phyloP scores from a whole-genome alignment of 768 basidiomycete genomes.

The Mrakia hoshinonis region DNA sequence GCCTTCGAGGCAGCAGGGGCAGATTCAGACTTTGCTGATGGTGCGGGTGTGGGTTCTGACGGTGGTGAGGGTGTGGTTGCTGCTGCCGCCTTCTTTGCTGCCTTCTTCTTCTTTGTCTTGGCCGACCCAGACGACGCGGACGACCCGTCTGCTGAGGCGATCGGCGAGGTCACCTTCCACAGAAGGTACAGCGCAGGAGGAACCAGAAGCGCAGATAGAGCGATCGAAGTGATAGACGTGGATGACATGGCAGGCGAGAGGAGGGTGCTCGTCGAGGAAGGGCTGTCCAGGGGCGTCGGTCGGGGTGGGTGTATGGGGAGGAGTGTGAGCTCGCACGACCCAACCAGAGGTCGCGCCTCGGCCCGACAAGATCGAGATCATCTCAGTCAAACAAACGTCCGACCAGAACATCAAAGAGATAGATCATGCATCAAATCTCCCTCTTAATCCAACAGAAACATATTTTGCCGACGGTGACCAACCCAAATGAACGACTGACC shows the following conservation, averaged over 20 bases:
- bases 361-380: neutral
- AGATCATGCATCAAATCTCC: too few relatives aligned
- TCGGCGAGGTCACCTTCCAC: conserved; percentile 19
- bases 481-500: too few relatives aligned
- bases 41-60: neutral
- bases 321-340: neutral
- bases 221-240: neutral
- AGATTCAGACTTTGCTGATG: neutral
- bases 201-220: neutral
- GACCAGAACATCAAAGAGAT: too few relatives aligned
- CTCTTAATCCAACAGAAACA: too few relatives aligned
- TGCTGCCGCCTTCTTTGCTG: neutral
- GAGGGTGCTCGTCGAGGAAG: neutral
- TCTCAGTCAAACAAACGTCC: neutral
- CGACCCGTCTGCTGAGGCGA: neutral
- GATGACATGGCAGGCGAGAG: neutral
- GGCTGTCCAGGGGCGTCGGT: neutral
- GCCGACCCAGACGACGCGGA: neutral
- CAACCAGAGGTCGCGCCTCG: neutral
- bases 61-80: neutral
- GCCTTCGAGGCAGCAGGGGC: neutral
- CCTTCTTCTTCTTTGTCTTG: neutral
- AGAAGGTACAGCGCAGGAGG: conserved; percentile 11
- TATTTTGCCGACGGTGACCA: too few relatives aligned
- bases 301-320: neutral